Evolutionary conservation across 140 eudicot species (phyloP).

Genomic region (Oenanthe javanica): DNA sequence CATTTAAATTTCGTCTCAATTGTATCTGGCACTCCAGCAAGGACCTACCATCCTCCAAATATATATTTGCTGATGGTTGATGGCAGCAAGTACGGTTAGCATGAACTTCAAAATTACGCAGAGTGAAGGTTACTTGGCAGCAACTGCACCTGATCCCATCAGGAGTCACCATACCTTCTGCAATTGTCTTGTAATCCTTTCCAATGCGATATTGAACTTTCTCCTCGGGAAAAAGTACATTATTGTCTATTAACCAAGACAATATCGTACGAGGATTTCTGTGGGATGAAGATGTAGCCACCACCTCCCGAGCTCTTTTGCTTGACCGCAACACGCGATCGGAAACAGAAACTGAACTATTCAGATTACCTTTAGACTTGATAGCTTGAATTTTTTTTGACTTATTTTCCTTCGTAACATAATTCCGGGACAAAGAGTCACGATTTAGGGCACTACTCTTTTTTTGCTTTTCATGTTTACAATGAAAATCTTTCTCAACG

Average conservation of each 20-base stretch:
- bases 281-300: constrained; percentile 27
- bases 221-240: constrained; percentile 45
- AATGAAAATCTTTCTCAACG: background rate
- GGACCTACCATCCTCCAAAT: constrained; percentile 73
- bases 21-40: constrained; percentile 57
- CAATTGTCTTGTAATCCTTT: constrained; percentile 23
- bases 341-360: constrained; percentile 4
- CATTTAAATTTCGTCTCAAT: constrained; percentile 25
- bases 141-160: constrained; percentile 86
- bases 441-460: constrained; percentile 20
- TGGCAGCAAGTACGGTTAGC: constrained; percentile 36
- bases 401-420: constrained; percentile 14
- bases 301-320: constrained; percentile 43
- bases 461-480: constrained; percentile 29
- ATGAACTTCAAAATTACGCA: constrained; percentile 62
- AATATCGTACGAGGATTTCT: constrained; percentile 61
- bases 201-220: constrained; percentile 41
- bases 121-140: constrained; percentile 44
- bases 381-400: constrained; percentile 9
- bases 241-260: constrained; percentile 73
- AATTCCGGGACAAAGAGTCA: constrained; percentile 1
- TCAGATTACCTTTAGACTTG: constrained; percentile 14
- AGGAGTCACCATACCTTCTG: constrained; percentile 60
- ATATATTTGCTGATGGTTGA: constrained; percentile 49
- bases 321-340: constrained; percentile 39